Evolutionary conservation across 805 yeast genomes (phyloP), one percentile per base, ranked within the genome.

Genomic region (Myxozyma sirexii): DNA sequence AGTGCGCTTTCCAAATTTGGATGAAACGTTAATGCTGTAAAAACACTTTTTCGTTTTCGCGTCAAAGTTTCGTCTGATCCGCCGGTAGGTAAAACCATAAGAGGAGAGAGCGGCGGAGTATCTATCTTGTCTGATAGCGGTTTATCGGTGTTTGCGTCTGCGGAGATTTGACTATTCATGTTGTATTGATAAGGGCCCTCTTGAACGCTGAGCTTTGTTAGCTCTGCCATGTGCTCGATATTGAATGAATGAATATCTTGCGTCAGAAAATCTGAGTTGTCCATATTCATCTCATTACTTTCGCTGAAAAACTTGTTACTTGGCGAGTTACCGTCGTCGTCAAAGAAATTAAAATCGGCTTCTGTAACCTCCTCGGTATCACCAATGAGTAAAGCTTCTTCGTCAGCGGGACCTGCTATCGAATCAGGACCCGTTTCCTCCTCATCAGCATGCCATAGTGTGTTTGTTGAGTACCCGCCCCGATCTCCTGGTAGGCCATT

Each of bases 11-110:
- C 85, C 56, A 90, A 87, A 19, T 86, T 80, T 0, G 97, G 96
- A 67, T 89, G 87, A 74, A 91, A 92, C 43, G 81, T 79, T 43
- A 91, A 76, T 0, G 96, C 96, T 0, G 96, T 88, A 73, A 90
- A 92, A 0, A 86, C 83, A 44, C 96, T 88, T 75, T 81, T 53
- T 72, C 75, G 51, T 71, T 73, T 51, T 50, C 49, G 54, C 38
- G 8, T 39, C 27, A 46, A 24, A 15, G 26, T 1, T 21, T 19
- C 47, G 15, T 42, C 43, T 1, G 54, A 39, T 7, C 68, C 66
- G 35, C 64, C 67, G 44, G 69, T 69, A 27, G 62, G 35, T 17
- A 60, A 31, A 10, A 57, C 45, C 12, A 57, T 60, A 13, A 60
- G 31, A 13, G 65, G 67, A 1, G 62, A 55, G 10, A 45, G 33